Evolutionary conservation across 2,329 filamentous ascomycete species (phyloP), one percentile per base, ranked within the genome.

Genomic region (Pyrenophora seminiperda): DNA sequence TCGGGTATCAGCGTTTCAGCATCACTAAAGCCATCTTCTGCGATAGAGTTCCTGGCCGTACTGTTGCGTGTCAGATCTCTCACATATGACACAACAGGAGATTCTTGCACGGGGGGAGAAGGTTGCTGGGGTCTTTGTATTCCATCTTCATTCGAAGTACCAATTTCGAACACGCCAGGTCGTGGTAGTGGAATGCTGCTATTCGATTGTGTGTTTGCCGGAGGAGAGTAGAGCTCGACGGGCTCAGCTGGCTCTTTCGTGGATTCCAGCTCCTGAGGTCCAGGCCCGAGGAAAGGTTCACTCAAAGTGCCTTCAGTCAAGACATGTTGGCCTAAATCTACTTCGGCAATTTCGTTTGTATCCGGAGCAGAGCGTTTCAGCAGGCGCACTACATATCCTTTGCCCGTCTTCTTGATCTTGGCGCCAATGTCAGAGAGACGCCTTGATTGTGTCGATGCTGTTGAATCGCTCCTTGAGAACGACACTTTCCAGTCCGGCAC

Each of bases 351-450:
- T 32, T 69, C 62, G 36, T 63, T 56, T 2, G 48, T 47, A 9
- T 68, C 65, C 3, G 58, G 22, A 15, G 41, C 61, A 3, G 65
- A 63, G 2, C 64, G 63, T 31, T 68, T 68, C 15, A 69, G 43
- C 3, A 71, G 53, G 14, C 67, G 48, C 13, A 71, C 62, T 4
- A 71, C 63, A 33, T 70, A 68, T 0, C 67, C 67, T 22, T 62
- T 68, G n/a, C 63, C 65, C 32, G 62, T 70, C 54, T 67, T 69
- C 55, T 68, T 68, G 30, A 71, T 67, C 3, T 59, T 56, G 1
- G 67, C 67, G 30, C 68, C 70, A 47, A 71, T 68, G 14, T 68
- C 62, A 3, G 65, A 51, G 36, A 68, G 57, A 24, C 56, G 62
- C 14, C 61, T 59, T 11, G 61, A 63, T 36, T 69, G 64, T 2